Conservation (phyloP, 225 moss, liverwort and hornwort genomes). For the Sphagnum contortum region DNA sequence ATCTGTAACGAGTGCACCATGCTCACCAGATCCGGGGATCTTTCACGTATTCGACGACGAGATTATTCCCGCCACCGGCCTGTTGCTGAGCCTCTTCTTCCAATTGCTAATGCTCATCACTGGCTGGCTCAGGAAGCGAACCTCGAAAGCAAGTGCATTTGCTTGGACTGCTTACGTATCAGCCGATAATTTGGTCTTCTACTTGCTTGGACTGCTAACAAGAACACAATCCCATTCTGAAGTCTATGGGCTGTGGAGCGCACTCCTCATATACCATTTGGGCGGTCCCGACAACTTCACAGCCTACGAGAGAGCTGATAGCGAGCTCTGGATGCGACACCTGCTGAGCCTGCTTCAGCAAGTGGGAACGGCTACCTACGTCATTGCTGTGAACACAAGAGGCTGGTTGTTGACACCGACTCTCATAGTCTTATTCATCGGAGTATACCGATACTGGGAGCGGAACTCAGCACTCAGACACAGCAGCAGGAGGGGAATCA, state of each 20-base stretch:
- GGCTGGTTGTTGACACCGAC: constrained; percentile 5
- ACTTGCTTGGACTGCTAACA: constrained; percentile 1
- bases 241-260: constrained; percentile 7
- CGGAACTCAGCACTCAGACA: not conserved
- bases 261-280: constrained; percentile 8
- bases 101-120: not conserved
- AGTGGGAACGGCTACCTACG: constrained; percentile 3
- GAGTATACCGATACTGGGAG: constrained; percentile 3
- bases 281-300: constrained; percentile 17
- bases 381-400: constrained; percentile 6
- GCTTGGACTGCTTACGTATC: not conserved
- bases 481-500: constrained; percentile 1
- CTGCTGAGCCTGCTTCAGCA: constrained; percentile 4
- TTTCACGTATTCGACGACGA: too few relatives aligned
- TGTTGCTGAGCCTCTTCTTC: not conserved
- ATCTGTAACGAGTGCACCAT: too few relatives aligned
- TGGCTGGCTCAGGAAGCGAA: not conserved
- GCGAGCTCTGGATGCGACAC: constrained; percentile 7
- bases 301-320: constrained; percentile 9
- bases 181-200: not conserved
- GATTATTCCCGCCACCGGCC: too few relatives aligned
- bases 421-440: constrained; percentile 2
- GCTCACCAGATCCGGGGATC: too few relatives aligned
- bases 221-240: not conserved
- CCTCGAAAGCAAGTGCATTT: not conserved